Percentiles rank a stretch among this genome's conserved stretches.
phyloP scores from a whole-genome alignment of 352 stramenopile species.

The Peronosclerospora sorghi region DNA sequence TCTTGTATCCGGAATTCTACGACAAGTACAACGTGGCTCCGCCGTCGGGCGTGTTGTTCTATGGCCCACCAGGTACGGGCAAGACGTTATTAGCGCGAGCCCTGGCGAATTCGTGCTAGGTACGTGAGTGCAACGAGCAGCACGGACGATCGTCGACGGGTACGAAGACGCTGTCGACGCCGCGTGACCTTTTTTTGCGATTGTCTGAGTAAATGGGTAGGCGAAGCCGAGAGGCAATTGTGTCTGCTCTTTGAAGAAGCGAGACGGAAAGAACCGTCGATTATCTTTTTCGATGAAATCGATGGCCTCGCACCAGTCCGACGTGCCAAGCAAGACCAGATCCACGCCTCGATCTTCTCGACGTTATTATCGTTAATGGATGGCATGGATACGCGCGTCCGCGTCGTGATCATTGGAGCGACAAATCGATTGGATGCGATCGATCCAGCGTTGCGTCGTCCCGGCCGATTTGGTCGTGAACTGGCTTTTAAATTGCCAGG shows the following conservation, averaged over 20 bases:
- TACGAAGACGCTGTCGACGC: conserved; percentile 13
- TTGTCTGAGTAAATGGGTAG: conserved; percentile 85
- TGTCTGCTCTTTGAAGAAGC: conserved; percentile 87
- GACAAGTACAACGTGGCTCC: conserved; percentile 80
- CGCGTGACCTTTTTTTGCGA: conserved; percentile 91
- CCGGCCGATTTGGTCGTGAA: conserved; percentile 89
- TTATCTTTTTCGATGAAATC: conserved; percentile 95
- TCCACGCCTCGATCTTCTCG: conserved; percentile 88
- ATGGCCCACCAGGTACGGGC: conserved; percentile 86
- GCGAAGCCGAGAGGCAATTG: conserved; percentile 86
- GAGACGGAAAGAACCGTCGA: conserved; percentile 83
- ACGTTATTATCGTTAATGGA: conserved; percentile 90
- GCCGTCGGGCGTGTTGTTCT: conserved; percentile 82
- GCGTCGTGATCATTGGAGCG: conserved; percentile 95
- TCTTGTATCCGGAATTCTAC: conserved; percentile 90
- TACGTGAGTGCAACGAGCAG: conserved; percentile 9
- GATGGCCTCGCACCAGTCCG: conserved; percentile 87
- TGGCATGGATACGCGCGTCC: conserved; percentile 71
- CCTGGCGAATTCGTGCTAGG: conserved; percentile 80
- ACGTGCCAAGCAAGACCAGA: conserved; percentile 90
- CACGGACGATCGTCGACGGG: too few relatives aligned
- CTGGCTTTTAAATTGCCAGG: conserved; percentile 86
- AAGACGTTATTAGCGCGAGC: conserved; percentile 87
- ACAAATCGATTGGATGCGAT: conserved; percentile 96
- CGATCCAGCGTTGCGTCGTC: conserved; percentile 90